Conservation (phyloP, 306 rosid species). For the cucumber (Cucumis sativus) region Cucumber_9930_V3 NC_026655.2:29846001-29846500, state of each 20-base stretch:
- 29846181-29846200: background rate
- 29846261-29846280: background rate
- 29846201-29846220: too few species aligned
- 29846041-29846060: background rate
- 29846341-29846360: background rate
- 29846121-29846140: conserved; percentile 3
- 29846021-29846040: conserved; percentile 30
- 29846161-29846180: background rate
- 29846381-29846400: too few species aligned
- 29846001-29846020: conserved; percentile 53
- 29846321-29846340: background rate
- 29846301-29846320: background rate
- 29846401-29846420: too few species aligned
- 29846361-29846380: background rate
- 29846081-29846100: background rate
- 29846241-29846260: background rate
- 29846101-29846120: background rate
- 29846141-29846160: background rate
- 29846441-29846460: too few species aligned
- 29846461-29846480: too few species aligned
- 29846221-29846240: background rate
- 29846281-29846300: background rate
- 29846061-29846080: background rate
- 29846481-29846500: too few species aligned
- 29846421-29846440: too few species aligned